Percentiles rank a stretch among this genome's conserved stretches.
phyloP scores from a whole-genome alignment of 108 stramenopile species.

The Discostella pseudostelligera region DNA sequence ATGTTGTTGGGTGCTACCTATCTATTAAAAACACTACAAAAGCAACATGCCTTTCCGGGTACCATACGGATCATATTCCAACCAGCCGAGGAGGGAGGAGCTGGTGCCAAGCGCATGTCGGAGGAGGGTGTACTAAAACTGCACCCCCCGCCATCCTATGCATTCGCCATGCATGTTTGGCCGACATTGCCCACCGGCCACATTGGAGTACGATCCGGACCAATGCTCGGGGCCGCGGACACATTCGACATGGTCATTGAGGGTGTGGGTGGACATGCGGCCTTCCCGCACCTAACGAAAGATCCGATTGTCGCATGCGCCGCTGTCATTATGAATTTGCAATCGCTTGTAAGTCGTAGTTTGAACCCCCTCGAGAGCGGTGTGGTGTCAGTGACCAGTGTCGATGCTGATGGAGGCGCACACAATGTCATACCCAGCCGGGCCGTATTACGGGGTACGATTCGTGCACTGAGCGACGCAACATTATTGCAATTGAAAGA shows the following conservation, averaged over 20 bases:
- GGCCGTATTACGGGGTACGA: conserved; percentile 74
- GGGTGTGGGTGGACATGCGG: conserved; percentile 93
- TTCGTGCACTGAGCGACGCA: conserved; percentile 82
- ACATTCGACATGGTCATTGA: conserved; percentile 75
- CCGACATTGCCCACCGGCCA: conserved; percentile 59
- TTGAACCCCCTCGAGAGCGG: conserved; percentile 76
- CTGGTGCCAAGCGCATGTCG: conserved; percentile 85
- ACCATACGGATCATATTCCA: conserved; percentile 88
- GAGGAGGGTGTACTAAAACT: conserved; percentile 79
- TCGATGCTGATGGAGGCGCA: conserved; percentile 70
- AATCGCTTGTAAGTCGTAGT: conserved; percentile 77
- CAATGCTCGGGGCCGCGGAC: conserved; percentile 82
- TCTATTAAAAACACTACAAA: conserved; percentile 60
- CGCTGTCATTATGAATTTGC: conserved; percentile 79
- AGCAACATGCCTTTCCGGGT: conserved; percentile 51
- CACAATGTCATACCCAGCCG: conserved; percentile 80
- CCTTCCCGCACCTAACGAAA: conserved; percentile 81
- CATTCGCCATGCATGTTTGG: conserved; percentile 87
- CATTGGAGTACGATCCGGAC: conserved; percentile 77
- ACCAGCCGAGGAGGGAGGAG: conserved; percentile 92
- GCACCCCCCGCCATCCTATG: conserved; percentile 60
- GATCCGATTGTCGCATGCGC: conserved; percentile 88
- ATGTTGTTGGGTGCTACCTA: conserved; percentile 86
- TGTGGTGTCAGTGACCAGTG: conserved; percentile 66
- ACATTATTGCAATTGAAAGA: conserved; percentile 52